Evolutionary conservation across 2,329 filamentous ascomycete genomes (phyloP).

Genomic region (Xylariales sp.): DNA sequence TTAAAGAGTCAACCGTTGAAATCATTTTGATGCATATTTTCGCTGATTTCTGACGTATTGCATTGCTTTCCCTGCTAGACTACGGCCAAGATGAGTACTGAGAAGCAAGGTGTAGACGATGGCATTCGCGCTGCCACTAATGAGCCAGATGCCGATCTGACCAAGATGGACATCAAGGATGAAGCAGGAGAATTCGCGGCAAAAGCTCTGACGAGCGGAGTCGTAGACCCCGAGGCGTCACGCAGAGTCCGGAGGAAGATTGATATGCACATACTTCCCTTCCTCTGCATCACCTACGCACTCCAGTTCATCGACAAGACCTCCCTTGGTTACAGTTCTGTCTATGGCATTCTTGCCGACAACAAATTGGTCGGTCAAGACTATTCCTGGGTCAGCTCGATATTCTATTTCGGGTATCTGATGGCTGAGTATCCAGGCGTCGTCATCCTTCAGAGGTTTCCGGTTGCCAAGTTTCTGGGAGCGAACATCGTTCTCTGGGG

Average conservation of each 20-base stretch:
- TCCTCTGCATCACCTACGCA: constrained; percentile 22
- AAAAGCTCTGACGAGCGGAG: constrained; percentile 25
- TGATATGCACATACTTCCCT: constrained; percentile 17
- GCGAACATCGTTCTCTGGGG: constrained; percentile 37
- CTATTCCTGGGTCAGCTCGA: constrained; percentile 21
- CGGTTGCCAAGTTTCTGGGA: constrained; percentile 31
- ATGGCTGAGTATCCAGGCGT: constrained; percentile 38
- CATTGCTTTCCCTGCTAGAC: no score
- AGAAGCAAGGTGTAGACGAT: constrained; percentile 5
- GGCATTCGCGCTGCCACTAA: constrained; percentile 13
- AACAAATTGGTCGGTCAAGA: constrained; percentile 17
- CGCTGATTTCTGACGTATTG: no score
- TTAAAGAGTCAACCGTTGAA: no score
- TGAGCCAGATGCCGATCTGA: constrained; percentile 11
- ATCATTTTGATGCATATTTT: no score
- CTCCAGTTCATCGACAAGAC: constrained; percentile 24
- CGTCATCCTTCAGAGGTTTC: constrained; percentile 25
- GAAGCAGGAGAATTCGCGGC: constrained; percentile 30
- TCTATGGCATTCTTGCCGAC: constrained; percentile 20
- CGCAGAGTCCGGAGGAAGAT: constrained; percentile 18
- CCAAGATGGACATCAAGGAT: constrained; percentile 22
- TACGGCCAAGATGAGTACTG: not conserved
- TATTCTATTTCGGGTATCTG: constrained; percentile 31
- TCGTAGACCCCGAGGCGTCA: constrained; percentile 18
- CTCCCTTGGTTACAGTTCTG: constrained; percentile 21